phyloP scores from a whole-genome alignment of 2,329 filamentous ascomycete genomes.

The Xylariomycetidae sp. region DNA sequence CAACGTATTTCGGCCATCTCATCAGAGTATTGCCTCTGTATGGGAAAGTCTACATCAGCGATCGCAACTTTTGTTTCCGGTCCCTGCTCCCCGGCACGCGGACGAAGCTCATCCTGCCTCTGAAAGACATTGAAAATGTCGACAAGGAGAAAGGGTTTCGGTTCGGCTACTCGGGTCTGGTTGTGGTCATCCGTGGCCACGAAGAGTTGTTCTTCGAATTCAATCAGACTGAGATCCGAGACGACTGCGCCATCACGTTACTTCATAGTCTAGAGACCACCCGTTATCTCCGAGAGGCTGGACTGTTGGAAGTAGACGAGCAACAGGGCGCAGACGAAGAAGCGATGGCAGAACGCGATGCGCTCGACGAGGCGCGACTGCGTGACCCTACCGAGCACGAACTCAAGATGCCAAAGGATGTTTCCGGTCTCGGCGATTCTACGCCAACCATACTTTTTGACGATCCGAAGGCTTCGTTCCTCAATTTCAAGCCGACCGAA shows the following conservation, averaged over 20 bases:
- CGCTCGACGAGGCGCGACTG: constrained; percentile 67
- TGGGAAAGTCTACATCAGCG: constrained; percentile 92
- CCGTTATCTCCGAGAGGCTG: constrained; percentile 64
- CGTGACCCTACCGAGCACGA: constrained; percentile 47
- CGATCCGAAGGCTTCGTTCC: constrained; percentile 77
- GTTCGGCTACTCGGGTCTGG: constrained; percentile 83
- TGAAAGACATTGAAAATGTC: constrained; percentile 87
- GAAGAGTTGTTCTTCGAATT: constrained; percentile 98
- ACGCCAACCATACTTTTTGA: constrained; percentile 76
- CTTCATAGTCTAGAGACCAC: constrained; percentile 69
- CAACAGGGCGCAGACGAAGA: constrained; percentile 62
- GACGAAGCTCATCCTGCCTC: constrained; percentile 85
- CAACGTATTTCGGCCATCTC: constrained; percentile 89
- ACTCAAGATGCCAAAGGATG: constrained; percentile 40
- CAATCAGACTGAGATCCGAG: constrained; percentile 65
- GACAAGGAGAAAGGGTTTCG: constrained; percentile 94
- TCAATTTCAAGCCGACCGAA: constrained; percentile 82
- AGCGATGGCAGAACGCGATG: constrained; percentile 74
- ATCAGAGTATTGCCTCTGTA: constrained; percentile 86
- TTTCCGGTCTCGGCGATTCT: constrained; percentile 45
- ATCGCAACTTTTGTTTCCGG: constrained; percentile 84
- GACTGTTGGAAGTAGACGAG: constrained; percentile 60
- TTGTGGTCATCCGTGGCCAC: constrained; percentile 87
- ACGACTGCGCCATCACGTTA: constrained; percentile 82
- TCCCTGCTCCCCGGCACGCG: constrained; percentile 83